Percentiles rank a stretch among this genome's conserved stretches.
phyloP scores from a whole-genome alignment of 768 basidiomycete genomes.

The Trichaptum fuscoviolaceum region DNA sequence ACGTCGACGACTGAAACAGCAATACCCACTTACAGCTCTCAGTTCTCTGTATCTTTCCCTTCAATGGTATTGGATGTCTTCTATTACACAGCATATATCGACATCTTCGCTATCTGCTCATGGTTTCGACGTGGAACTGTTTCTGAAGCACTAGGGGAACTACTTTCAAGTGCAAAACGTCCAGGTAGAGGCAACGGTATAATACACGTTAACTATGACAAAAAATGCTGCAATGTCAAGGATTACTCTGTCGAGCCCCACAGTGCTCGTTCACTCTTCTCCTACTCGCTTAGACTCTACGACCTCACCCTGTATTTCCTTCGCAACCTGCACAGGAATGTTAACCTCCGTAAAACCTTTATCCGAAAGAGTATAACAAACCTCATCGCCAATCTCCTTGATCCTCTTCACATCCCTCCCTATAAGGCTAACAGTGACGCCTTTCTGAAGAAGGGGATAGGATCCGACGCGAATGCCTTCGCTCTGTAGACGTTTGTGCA shows the following conservation, averaged over 20 bases:
- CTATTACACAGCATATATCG: background rate
- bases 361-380: conserved; percentile 17
- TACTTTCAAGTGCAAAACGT: no score
- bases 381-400: conserved; percentile 54
- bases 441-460: conserved; percentile 55
- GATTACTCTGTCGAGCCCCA: no score
- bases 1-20: no score
- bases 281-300: background rate
- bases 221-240: background rate
- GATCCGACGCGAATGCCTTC: conserved; percentile 82
- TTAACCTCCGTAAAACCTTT: background rate
- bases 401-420: conserved; percentile 43
- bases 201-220: no score
- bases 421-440: conserved; percentile 66
- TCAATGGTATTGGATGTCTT: background rate
- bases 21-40: background rate
- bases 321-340: background rate
- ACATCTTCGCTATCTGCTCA: background rate
- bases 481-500: conserved; percentile 66
- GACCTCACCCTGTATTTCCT: background rate
- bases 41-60: background rate
- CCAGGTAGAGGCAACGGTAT: no score
- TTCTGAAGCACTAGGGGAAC: no score
- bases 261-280: background rate
- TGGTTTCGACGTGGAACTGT: background rate